phyloP scores from a whole-genome alignment of 805 yeast genomes.

The Lipomyces chichibuensis region DNA sequence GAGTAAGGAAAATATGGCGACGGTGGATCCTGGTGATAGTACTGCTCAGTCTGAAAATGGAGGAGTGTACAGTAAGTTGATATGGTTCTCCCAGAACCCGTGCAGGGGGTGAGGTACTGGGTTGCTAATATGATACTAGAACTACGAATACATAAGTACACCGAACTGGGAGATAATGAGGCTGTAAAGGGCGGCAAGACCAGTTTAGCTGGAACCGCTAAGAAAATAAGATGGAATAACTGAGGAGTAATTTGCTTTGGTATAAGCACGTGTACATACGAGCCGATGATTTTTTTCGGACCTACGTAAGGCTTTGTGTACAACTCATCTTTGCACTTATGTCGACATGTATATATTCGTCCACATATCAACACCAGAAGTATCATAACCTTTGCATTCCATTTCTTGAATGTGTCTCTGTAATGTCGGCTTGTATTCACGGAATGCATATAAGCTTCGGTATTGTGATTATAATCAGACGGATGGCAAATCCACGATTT shows the following conservation, averaged over 20 bases:
- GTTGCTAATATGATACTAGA: constrained; percentile 33
- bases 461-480: too few relatives aligned
- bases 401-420: too few relatives aligned
- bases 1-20: not conserved
- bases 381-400: too few relatives aligned
- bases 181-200: constrained; percentile 53
- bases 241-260: not conserved
- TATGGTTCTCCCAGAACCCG: not conserved
- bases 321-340: not conserved
- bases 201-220: constrained; percentile 28
- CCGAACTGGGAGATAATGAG: constrained; percentile 92
- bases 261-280: not conserved
- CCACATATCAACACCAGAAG: not conserved
- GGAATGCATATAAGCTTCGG: too few relatives aligned
- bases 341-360: not conserved
- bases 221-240: constrained; percentile 20
- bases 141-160: constrained; percentile 74
- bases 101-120: constrained; percentile 1
- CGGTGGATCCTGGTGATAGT: not conserved
- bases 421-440: too few relatives aligned
- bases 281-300: not conserved
- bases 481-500: too few relatives aligned
- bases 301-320: not conserved
- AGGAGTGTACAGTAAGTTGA: constrained; percentile 32
- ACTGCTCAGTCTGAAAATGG: constrained; percentile 5